These are phyloP conservation scores for Ceraceosorus guamensis DNA, from an alignment of 1,284 basidiomycete species.

Conservation along the genomic window DNA sequence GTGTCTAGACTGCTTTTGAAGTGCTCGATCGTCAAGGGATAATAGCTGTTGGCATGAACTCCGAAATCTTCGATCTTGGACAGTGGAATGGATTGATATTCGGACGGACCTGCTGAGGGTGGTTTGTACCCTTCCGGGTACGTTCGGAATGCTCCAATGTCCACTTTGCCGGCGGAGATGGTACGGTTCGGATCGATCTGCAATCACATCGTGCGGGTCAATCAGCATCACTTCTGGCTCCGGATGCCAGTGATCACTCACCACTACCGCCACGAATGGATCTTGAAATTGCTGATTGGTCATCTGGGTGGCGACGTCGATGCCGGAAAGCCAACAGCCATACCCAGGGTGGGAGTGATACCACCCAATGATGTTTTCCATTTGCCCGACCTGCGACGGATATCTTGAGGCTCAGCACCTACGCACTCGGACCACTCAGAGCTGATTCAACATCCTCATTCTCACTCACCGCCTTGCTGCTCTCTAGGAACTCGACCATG, in stretches of 20 bases:
- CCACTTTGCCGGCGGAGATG: constrained; percentile 92
- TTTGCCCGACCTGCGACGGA: constrained; percentile 60
- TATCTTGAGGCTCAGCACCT: not conserved
- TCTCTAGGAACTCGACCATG: constrained; percentile 87
- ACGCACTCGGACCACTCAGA: not conserved
- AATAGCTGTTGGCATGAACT: constrained; percentile 94
- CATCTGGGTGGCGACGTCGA: constrained; percentile 92
- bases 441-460: not conserved
- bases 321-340: constrained; percentile 97
- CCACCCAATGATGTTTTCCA: constrained; percentile 93
- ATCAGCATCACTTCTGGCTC: constrained; percentile 4
- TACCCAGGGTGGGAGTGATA: constrained; percentile 99
- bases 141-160: constrained; percentile 95
- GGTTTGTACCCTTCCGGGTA: constrained; percentile 64
- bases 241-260: constrained; percentile 51
- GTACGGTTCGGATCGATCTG: constrained; percentile 97
- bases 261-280: constrained; percentile 93
- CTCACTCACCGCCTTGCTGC: constrained; percentile 63
- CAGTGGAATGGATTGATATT: constrained; percentile 86
- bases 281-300: constrained; percentile 91
- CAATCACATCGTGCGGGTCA: not conserved
- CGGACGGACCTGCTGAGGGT: constrained; percentile 58
- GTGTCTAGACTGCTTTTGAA: constrained; percentile 86
- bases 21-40: constrained; percentile 83
- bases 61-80: constrained; percentile 51